Percentiles rank a stretch among this genome's conserved stretches.
phyloP scores from a whole-genome alignment of 257 asterid genomes.

The Nicotiana benthamiana region DNA sequence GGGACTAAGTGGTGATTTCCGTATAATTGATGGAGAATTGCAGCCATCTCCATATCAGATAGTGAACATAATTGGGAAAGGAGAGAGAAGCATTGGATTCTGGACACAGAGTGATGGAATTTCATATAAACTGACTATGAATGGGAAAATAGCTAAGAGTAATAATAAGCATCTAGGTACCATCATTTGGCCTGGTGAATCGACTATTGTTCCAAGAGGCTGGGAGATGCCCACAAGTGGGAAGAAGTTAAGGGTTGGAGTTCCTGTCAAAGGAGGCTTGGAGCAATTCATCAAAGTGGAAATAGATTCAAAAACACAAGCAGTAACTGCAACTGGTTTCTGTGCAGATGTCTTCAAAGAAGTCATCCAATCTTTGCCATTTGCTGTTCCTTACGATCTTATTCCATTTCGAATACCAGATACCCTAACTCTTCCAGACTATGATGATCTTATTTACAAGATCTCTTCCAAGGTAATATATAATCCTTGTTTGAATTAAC shows the following conservation, averaged over 20 bases:
- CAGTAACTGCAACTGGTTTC: conserved; percentile 18
- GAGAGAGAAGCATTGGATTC: conserved; percentile 27
- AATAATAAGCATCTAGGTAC: conserved; percentile 20
- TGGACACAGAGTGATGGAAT: conserved; percentile 36
- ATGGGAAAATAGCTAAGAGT: not conserved
- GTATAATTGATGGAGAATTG: conserved; percentile 24
- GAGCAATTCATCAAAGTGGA: conserved; percentile 25
- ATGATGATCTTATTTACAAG: conserved; percentile 21
- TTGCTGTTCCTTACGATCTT: conserved; percentile 22
- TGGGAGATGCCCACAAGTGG: conserved; percentile 37
- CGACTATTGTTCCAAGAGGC: conserved; percentile 25
- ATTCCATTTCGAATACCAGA: conserved; percentile 7
- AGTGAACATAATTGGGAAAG: conserved; percentile 38
- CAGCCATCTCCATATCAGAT: conserved; percentile 32
- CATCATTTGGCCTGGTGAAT: conserved; percentile 39
- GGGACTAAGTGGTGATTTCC: conserved; percentile 47
- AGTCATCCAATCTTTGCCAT: conserved; percentile 17
- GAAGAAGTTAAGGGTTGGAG: conserved; percentile 27
- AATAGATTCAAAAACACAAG: conserved; percentile 15
- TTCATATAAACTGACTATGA: not conserved
- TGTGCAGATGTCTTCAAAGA: conserved; percentile 31
- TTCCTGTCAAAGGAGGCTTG: conserved; percentile 24
- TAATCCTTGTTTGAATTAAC: not conserved
- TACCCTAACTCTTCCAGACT: conserved; percentile 8
- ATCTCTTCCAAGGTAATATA: conserved; percentile 21